These are phyloP conservation scores for Hibiscus trionum DNA, from an alignment of 345 rosid species.

Conservation along the genomic window DNA sequence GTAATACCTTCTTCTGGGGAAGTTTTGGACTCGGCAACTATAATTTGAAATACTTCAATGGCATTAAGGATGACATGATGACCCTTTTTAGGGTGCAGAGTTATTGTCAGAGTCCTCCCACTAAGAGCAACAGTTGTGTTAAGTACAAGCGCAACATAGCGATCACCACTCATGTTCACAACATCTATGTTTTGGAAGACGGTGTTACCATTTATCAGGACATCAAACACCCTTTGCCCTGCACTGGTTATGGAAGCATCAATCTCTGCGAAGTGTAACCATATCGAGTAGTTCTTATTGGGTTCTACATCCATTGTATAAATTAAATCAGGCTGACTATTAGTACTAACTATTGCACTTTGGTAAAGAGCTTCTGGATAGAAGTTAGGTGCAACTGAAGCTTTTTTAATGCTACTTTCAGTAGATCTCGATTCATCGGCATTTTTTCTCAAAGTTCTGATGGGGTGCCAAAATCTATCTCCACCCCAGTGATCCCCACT, in stretches of 20 bases:
- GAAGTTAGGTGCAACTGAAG: conserved; percentile 69
- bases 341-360: conserved; percentile 67
- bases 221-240: conserved; percentile 74
- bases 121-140: conserved; percentile 67
- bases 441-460: conserved; percentile 45
- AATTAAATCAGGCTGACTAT: conserved; percentile 52
- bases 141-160: conserved; percentile 70
- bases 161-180: conserved; percentile 55
- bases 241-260: conserved; percentile 52
- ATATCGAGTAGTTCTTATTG: conserved; percentile 73
- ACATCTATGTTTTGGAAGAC: conserved; percentile 54
- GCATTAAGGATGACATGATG: conserved; percentile 68
- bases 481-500: conserved; percentile 92
- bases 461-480: conserved; percentile 83
- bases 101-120: conserved; percentile 71
- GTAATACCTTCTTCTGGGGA: conserved; percentile 65
- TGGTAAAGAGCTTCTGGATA: conserved; percentile 85
- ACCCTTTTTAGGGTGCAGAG: conserved; percentile 61
- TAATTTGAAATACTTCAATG: conserved; percentile 81
- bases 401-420: conserved; percentile 47
- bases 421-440: conserved; percentile 61
- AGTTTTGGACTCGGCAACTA: conserved; percentile 63
- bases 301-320: conserved; percentile 88
- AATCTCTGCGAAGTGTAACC: conserved; percentile 96
- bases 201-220: conserved; percentile 62